Base-by-base conservation (phyloP, 2,329 filamentous ascomycete species). In the Aureobasidium sp. region DNA sequence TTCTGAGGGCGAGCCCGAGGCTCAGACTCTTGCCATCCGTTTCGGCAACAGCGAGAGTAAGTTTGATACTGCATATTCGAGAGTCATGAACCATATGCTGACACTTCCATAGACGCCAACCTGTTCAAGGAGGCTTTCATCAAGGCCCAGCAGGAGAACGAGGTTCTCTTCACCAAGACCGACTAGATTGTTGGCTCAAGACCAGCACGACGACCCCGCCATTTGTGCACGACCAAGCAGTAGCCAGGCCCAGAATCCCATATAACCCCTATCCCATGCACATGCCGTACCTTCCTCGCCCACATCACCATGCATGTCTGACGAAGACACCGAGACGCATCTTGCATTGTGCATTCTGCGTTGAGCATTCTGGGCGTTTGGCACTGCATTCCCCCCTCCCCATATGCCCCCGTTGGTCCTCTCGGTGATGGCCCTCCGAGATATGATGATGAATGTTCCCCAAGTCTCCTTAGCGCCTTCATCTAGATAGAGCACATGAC, bases 41-140 rank as follows among this genome's bases (percentile, higher is more conserved):
- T 97, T 99, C 72, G 93, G 89, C 79, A 99, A 97, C 83, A 88
- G 90, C 68, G 94, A 99, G 75, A 97, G 91, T 96, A 83, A 75
- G 88, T 44, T 39, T 41, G 7, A 47, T 21, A 21, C 21, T 29
- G 34, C 21, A 27, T 11, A 27, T 21, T 21, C 7, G 14, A 25
- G 34, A 48, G 21, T 21, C 16, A 48, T 29, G 36, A 16, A 21
- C 21, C 21, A 21, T 21, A 32, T 34, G 45, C 64, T 65, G 47
- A 65, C 50, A 25, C 61, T 29, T 34, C 29, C 54, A 21, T 66
- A 96, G 91, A 97, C 73, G 94, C 94, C 81, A 96, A 97, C 77
- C 81, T 86, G 64, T 97, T 99, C 86, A 97, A 97, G 84, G 93
- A 97, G 67, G 87, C 91, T 62, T 97, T 97, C 81, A 86, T 96